phyloP scores from a whole-genome alignment of 179 eudicot species.

The Beta corolliflora region DNA sequence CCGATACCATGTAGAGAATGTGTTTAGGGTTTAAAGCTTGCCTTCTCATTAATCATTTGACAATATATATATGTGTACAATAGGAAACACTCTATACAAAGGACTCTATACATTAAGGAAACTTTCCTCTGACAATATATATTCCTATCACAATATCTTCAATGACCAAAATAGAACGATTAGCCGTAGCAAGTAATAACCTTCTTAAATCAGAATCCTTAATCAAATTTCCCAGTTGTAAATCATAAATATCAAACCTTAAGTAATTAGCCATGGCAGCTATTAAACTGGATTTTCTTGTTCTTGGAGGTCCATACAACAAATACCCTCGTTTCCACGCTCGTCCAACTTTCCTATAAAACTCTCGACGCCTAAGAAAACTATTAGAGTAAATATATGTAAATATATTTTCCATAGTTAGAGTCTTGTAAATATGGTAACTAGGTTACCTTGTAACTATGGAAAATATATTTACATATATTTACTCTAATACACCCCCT shows the following conservation, averaged over 20 bases:
- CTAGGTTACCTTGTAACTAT: too few relatives aligned
- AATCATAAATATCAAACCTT: conserved; percentile 46
- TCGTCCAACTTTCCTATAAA: conserved; percentile 36
- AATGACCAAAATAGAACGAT: conserved; percentile 33
- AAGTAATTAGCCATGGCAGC: conserved; percentile 47
- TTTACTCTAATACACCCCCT: conserved; percentile 34
- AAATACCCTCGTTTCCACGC: conserved; percentile 52
- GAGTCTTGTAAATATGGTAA: too few relatives aligned
- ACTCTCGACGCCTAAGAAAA: conserved; percentile 27
- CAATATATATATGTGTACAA: too few relatives aligned
- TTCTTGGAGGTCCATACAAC: conserved; percentile 43
- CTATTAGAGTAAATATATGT: too few relatives aligned
- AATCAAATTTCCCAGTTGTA: conserved; percentile 34
- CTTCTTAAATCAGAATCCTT: conserved; percentile 38
- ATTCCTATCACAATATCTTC: conserved; percentile 37
- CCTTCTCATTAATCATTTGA: too few relatives aligned
- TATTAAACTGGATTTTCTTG: conserved; percentile 43
- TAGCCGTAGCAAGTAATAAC: conserved; percentile 34
- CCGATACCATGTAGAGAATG: too few relatives aligned
- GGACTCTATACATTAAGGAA: too few relatives aligned
- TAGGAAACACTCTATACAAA: too few relatives aligned
- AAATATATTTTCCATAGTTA: too few relatives aligned
- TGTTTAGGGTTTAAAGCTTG: too few relatives aligned
- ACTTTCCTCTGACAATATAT: too few relatives aligned
- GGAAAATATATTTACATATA: too few relatives aligned